Base-by-base conservation (phyloP, 495 filamentous ascomycete genomes). In the Aspergillus baeticus region DNA sequence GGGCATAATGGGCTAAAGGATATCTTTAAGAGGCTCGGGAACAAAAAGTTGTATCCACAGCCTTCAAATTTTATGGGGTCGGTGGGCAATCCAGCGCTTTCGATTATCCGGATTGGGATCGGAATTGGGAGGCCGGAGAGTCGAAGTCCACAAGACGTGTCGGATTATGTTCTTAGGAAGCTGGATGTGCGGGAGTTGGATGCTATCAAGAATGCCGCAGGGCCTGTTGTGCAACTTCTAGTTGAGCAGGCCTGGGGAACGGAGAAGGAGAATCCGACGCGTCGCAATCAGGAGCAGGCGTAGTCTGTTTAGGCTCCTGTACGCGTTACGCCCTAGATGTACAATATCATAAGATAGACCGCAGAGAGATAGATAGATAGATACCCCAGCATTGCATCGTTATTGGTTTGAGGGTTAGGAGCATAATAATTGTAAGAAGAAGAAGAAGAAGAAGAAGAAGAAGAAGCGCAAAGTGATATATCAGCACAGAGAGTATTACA, bases 1-100 rank as follows among this genome's bases (percentile, higher is more conserved):
- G 91, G 91, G 0, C 91, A 96, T 67, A 91, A 92, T 57, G 91
- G 91, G 5, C 57, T 96, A 37, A 89, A 87, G 68, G 89, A 84
- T 63, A 74, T 84, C 14, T 73, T 84, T 47, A 72, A 72, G 33
- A 75, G 66, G 49, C 50, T 90, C 47, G 63, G 66, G 15, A 63
- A 64, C 34, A 69, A 67, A 56, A 62, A 69, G 14, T 15, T 75
- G 38, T 69, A 71, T 58, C 64, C 66, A 8, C 39, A 50, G 11
- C 26, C 26, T 29, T 29, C 26, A 4, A 29, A 8, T 29, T 56
- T 4, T 20, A 52, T n/a, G 18, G 15, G 22, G 6, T 8, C n/a
- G 7, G 45, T 18, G 5, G 3, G 34, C 17, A 39, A 48, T 21
- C 20, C 52, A 51, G 6, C 15, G 31, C 65, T 74, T 60, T 76